phyloP scores from a whole-genome alignment of 139 green algal genomes.

The Chlorella sorokiniana region DNA sequence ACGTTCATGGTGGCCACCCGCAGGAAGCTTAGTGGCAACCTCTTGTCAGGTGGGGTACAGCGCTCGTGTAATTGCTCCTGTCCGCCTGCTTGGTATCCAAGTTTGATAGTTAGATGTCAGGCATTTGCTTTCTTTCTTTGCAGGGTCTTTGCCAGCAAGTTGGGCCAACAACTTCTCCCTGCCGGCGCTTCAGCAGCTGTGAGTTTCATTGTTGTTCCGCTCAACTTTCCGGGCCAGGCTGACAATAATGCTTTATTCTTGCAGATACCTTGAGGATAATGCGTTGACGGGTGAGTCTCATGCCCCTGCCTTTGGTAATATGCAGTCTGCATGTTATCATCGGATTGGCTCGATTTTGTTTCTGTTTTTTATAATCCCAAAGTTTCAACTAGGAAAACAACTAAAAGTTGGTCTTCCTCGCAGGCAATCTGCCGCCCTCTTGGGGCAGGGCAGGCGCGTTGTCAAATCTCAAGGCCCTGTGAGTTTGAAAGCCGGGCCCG shows the following conservation, averaged over 20 bases:
- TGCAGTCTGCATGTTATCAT: neutral
- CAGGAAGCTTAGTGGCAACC: neutral
- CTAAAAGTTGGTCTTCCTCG: no score
- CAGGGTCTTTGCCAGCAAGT: neutral
- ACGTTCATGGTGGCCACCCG: no score
- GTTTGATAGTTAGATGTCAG: neutral
- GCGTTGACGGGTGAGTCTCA: neutral
- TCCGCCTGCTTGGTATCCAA: neutral
- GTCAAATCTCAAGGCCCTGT: neutral
- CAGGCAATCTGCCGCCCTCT: neutral
- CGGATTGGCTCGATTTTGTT: neutral
- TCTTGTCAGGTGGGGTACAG: neutral
- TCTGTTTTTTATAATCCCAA: neutral
- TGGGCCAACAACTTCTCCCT: neutral
- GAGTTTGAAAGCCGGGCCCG: neutral
- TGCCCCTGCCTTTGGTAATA: no score
- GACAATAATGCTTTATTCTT: no score
- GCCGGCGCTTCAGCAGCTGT: neutral
- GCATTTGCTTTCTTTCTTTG: neutral
- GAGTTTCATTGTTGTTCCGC: neutral
- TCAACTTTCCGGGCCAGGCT: no score
- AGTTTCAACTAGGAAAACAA: no score
- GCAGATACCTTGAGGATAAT: neutral
- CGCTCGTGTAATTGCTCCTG: neutral
- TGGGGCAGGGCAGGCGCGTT: neutral